A percentile compares a stretch with the other conserved stretches of the same genome.
phyloP scores from a whole-genome alignment of 371 early-diverging fungal genomes.

The Nematocida homosporus region DNA sequence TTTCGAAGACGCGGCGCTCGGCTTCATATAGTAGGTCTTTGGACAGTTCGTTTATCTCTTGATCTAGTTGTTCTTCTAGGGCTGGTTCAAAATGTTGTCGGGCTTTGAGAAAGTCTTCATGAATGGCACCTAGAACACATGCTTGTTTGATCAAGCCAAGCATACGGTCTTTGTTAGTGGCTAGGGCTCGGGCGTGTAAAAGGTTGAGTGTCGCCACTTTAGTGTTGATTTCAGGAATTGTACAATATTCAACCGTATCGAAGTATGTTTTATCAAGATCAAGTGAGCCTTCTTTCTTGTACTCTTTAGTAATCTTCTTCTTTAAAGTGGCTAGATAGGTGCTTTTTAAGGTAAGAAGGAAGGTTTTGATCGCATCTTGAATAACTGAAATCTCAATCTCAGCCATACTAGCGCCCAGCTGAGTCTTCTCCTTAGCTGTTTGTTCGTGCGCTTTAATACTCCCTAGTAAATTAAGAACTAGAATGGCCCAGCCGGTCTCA shows the following conservation, averaged over 20 bases:
- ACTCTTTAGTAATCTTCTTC: slow-evolving; percentile 45
- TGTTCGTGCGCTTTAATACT: not conserved
- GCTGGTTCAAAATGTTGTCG: not conserved
- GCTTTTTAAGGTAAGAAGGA: not conserved
- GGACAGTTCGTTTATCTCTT: slow-evolving; percentile 58
- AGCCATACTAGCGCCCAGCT: not conserved
- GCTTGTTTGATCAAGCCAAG: slow-evolving; percentile 14
- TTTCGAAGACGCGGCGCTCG: slow-evolving; percentile 46
- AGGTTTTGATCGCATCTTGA: slow-evolving; percentile 5
- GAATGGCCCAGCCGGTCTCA: not conserved
- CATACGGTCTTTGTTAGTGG: not conserved
- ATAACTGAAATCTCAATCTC: not conserved
- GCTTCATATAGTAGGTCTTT: slow-evolving; percentile 31
- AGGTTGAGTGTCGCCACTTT: slow-evolving; percentile 40
- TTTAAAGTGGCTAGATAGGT: slow-evolving; percentile 17
- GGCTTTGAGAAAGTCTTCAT: slow-evolving; percentile 28
- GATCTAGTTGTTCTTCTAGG: slow-evolving; percentile 21
- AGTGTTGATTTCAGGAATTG: slow-evolving; percentile 36
- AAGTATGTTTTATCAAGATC: slow-evolving; percentile 45
- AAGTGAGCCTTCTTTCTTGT: slow-evolving; percentile 36
- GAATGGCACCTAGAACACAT: slow-evolving; percentile 44
- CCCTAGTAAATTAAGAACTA: slow-evolving; percentile 27
- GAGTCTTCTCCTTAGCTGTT: not conserved
- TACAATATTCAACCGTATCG: slow-evolving; percentile 15
- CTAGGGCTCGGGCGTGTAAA: not conserved